phyloP scores from a whole-genome alignment of 257 asterid genomes.

The Solanum phureja region DNA sequence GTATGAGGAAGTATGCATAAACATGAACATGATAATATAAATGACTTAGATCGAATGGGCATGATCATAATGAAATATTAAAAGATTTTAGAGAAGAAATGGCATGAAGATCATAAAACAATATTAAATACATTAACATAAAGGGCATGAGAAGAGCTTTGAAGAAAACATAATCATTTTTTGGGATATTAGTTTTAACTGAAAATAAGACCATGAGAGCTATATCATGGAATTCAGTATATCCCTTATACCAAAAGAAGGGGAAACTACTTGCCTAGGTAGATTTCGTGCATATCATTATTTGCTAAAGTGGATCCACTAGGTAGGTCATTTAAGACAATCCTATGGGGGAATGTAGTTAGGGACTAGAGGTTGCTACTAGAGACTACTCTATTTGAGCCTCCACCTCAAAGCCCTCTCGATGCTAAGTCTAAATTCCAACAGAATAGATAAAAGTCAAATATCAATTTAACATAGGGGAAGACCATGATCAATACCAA shows the following conservation, averaged over 20 bases:
- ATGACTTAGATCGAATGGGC: neutral
- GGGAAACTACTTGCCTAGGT: neutral
- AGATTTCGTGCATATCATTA: neutral
- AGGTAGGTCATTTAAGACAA: neutral
- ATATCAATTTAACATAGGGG: neutral
- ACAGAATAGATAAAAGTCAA: neutral
- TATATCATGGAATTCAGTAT: neutral
- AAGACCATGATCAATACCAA: neutral
- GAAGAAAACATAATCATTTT: neutral
- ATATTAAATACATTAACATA: neutral
- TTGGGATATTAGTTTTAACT: neutral
- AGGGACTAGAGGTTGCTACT: too few species aligned
- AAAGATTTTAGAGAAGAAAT: neutral
- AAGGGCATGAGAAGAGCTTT: neutral
- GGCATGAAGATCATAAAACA: neutral
- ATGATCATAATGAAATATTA: neutral
- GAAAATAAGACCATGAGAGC: neutral
- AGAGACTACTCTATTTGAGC: too few species aligned
- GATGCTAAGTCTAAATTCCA: too few species aligned
- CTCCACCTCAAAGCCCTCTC: too few species aligned
- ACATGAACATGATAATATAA: neutral
- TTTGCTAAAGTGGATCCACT: neutral
- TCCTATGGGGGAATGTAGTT: too few species aligned
- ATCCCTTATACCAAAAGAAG: neutral
- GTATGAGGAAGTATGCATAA: neutral